Conservation (phyloP, 2,329 filamentous ascomycete species). For the Cladosporium sp. region DNA sequence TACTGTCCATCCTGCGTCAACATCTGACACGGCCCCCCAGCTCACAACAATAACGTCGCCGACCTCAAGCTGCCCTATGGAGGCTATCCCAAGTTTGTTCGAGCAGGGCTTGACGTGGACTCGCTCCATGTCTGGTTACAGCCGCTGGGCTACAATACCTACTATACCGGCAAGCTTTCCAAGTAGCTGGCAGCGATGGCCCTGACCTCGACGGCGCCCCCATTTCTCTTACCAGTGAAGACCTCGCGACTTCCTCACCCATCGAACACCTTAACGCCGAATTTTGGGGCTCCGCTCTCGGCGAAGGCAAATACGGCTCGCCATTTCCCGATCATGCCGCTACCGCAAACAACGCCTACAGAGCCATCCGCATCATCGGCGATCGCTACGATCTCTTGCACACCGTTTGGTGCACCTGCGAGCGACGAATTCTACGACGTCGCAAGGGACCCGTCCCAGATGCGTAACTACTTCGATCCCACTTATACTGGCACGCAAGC, state of each 20-base stretch:
- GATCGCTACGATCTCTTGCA: conserved; percentile 55
- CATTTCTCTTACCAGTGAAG: conserved; percentile 27
- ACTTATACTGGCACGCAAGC: conserved; percentile 5
- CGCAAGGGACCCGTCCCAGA: conserved; percentile 19
- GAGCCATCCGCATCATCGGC: conserved; percentile 23
- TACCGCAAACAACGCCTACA: conserved; percentile 26
- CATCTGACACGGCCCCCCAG: conserved; percentile 49
- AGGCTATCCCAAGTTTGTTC: conserved; percentile 61
- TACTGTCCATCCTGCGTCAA: conserved; percentile 64
- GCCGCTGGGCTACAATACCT: conserved; percentile 61
- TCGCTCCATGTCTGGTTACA: conserved; percentile 69
- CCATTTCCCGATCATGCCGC: conserved; percentile 1
- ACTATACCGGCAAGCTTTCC: conserved; percentile 68
- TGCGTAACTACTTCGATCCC: conserved; percentile 19
- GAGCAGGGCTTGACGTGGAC: conserved; percentile 58
- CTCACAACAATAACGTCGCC: conserved; percentile 67
- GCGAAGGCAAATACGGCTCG: conserved; percentile 24
- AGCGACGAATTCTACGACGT: conserved; percentile 58
- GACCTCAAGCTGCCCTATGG: conserved; percentile 50
- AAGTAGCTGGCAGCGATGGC: conserved; percentile 35
- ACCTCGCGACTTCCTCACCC: conserved; percentile 11
- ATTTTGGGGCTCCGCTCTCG: conserved; percentile 32
- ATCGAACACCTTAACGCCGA: conserved; percentile 36
- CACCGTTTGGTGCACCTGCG: conserved; percentile 62
- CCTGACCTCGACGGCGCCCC: conserved; percentile 31